phyloP scores from a whole-genome alignment of 2,329 filamentous ascomycete species.

The Trichophyton benhamiae region DNA sequence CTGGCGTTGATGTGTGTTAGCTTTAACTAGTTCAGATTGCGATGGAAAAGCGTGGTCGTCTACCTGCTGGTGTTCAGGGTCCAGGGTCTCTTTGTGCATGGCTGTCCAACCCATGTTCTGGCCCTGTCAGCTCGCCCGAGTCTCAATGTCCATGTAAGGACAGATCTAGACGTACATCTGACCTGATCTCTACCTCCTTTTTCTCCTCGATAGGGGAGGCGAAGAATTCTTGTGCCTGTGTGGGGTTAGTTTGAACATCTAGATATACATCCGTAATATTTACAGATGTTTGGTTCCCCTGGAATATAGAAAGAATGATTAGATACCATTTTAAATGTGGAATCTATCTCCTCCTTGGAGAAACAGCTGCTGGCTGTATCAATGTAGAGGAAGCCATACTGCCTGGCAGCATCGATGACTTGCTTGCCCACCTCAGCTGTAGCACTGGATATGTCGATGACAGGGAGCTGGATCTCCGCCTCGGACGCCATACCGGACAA shows the following conservation, averaged over 20 bases:
- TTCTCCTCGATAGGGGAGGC: constrained; percentile 59
- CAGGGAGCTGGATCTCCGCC: constrained; percentile 47
- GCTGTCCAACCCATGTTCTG: constrained; percentile 84
- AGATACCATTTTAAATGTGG: constrained; percentile 60
- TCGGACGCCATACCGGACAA: background rate
- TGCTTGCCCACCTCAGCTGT: constrained; percentile 50
- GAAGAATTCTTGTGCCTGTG: constrained; percentile 62
- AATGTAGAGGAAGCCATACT: constrained; percentile 83
- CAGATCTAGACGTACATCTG: constrained; percentile 34
- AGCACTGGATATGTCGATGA: constrained; percentile 65
- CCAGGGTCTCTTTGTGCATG: constrained; percentile 78
- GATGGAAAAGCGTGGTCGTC: constrained; percentile 15
- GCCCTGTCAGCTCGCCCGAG: constrained; percentile 1
- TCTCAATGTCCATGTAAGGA: background rate
- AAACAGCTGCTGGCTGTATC: constrained; percentile 62
- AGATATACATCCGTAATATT: background rate
- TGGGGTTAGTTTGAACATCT: background rate
- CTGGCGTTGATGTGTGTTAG: constrained; percentile 29
- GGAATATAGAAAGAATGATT: background rate
- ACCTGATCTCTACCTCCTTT: constrained; percentile 58
- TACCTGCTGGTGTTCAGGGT: constrained; percentile 70
- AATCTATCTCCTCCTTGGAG: constrained; percentile 50
- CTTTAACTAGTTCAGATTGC: background rate
- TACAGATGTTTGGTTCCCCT: background rate
- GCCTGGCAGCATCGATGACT: constrained; percentile 65